A percentile compares a stretch with the other conserved stretches of the same genome.
These are phyloP conservation scores for Globisporangium nagaii DNA, from an alignment of 352 stramenopile species.

Conservation along the genomic window DNA sequence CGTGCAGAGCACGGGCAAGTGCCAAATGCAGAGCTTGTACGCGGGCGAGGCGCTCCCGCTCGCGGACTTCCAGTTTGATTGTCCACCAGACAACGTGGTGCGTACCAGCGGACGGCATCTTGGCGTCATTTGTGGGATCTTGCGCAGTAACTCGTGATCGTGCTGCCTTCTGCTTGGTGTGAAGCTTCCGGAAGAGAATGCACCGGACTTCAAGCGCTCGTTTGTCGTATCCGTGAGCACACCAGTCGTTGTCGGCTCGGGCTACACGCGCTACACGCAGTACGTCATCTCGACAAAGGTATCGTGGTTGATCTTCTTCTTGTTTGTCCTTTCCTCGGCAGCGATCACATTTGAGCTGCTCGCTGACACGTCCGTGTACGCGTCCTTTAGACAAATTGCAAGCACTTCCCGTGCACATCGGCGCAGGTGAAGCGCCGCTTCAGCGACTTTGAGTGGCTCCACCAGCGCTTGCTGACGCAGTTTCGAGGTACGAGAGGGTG, in stretches of 20 bases:
- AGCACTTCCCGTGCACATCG: constrained; percentile 52
- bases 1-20: constrained; percentile 79
- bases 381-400: constrained; percentile 46
- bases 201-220: constrained; percentile 40
- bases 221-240: constrained; percentile 79
- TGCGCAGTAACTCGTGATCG: too few species aligned
- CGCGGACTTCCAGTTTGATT: constrained; percentile 77
- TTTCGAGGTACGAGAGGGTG: constrained; percentile 53
- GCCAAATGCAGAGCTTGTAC: constrained; percentile 81
- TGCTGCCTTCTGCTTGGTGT: too few species aligned
- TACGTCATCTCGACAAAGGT: constrained; percentile 87
- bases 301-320: background rate
- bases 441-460: constrained; percentile 89
- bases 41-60: constrained; percentile 59
- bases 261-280: constrained; percentile 84
- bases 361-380: background rate
- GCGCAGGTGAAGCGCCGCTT: constrained; percentile 85
- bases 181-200: constrained; percentile 47
- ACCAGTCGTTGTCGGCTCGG: constrained; percentile 68
- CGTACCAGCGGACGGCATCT: too few species aligned
- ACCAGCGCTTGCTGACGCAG: constrained; percentile 66
- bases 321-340: background rate
- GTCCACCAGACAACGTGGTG: constrained; percentile 76
- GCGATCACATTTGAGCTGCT: background rate
- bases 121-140: too few species aligned